phyloP scores from a whole-genome alignment of 1,284 basidiomycete genomes.

The Trichosporon ovoides region DNA sequence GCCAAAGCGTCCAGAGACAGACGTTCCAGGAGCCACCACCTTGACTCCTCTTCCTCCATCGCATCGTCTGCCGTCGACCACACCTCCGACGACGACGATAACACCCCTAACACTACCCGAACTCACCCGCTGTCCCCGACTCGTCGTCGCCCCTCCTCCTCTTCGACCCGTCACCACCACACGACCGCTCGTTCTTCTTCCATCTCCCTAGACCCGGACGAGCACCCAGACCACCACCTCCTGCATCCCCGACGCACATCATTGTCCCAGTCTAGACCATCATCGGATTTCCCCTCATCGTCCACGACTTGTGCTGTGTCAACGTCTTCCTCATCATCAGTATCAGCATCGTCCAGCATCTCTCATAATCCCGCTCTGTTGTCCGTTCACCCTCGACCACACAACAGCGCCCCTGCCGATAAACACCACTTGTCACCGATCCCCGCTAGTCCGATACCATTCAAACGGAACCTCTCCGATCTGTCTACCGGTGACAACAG shows the following conservation, averaged over 20 bases:
- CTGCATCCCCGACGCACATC: not conserved
- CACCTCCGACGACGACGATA: constrained; percentile 56
- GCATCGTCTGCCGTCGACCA: not conserved
- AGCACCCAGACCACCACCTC: not conserved
- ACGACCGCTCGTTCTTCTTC: not conserved
- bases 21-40: constrained; percentile 69
- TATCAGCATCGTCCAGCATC: too few species aligned
- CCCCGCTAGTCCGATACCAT: not conserved
- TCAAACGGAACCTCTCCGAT: not conserved
- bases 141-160: not conserved
- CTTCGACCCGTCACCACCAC: not conserved
- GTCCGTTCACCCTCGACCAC: not conserved
- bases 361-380: not conserved
- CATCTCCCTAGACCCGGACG: not conserved
- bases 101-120: not conserved
- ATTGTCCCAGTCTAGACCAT: not conserved
- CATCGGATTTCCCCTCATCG: not conserved
- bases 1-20: constrained; percentile 29
- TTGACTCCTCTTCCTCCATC: not conserved
- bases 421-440: not conserved
- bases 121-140: not conserved
- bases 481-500: not conserved
- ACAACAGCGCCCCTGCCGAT: not conserved
- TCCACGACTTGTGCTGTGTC: not conserved
- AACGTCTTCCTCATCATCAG: not conserved